A percentile compares a stretch with the other conserved stretches of the same genome.
Evolutionary conservation across 805 yeast species (phyloP).

Genomic region (Jamesozyma rosinii): DNA sequence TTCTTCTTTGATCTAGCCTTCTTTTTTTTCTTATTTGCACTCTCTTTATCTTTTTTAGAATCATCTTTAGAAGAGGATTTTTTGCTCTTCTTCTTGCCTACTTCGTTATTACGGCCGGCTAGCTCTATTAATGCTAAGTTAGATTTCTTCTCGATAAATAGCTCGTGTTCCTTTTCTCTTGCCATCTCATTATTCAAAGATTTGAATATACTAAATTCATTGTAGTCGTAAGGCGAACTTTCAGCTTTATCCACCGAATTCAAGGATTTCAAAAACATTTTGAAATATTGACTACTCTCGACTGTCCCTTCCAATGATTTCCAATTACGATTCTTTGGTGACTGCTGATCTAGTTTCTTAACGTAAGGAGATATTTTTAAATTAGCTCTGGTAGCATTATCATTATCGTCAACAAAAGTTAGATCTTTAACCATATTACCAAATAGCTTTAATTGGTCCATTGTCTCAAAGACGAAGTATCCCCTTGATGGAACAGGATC

Average conservation of each 20-base stretch:
- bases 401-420: conserved; percentile 27
- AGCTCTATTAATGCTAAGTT: conserved; percentile 21
- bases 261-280: conserved; percentile 27
- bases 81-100: conserved; percentile 15
- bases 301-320: conserved; percentile 25
- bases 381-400: conserved; percentile 16
- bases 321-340: conserved; percentile 6
- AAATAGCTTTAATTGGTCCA: conserved; percentile 28
- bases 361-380: conserved; percentile 19
- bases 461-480: conserved; percentile 33
- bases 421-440: conserved; percentile 23
- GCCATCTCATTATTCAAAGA: conserved; percentile 23
- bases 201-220: conserved; percentile 23
- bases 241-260: conserved; percentile 15
- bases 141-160: conserved; percentile 14
- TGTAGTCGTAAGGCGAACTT: conserved; percentile 15
- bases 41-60: conserved; percentile 7
- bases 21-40: conserved; percentile 12
- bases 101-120: conserved; percentile 20
- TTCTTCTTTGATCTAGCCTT: conserved; percentile 11
- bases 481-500: conserved; percentile 37
- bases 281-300: conserved; percentile 24
- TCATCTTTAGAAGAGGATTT: conserved; percentile 3
- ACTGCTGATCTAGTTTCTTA: conserved; percentile 8
- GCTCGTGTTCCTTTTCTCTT: conserved; percentile 14